phyloP scores from a whole-genome alignment of 495 filamentous ascomycete species.

The Penicillium robsamsonii region DNA sequence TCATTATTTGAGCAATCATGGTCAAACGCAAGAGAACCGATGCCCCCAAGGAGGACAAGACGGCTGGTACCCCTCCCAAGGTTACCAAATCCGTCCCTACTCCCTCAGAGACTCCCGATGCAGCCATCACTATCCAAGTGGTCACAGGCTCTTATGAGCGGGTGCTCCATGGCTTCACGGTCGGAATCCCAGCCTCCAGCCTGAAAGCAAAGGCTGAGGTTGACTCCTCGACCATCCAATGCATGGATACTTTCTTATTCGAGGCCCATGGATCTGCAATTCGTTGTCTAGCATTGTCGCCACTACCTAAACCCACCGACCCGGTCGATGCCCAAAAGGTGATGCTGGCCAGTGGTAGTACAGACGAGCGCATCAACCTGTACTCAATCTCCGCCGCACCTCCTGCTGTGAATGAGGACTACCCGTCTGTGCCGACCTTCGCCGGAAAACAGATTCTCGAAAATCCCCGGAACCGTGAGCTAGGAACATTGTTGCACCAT shows the following conservation, averaged over 20 bases:
- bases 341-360: constrained; percentile 82
- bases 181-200: constrained; percentile 52
- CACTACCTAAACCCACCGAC: constrained; percentile 56
- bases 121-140: constrained; percentile 70
- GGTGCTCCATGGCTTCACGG: constrained; percentile 87
- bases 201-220: constrained; percentile 24
- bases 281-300: constrained; percentile 84
- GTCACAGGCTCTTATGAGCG: constrained; percentile 94
- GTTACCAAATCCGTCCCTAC: constrained; percentile 33
- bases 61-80: constrained; percentile 32
- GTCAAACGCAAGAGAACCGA: constrained; percentile 72
- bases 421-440: constrained; percentile 55
- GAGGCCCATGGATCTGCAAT: constrained; percentile 88
- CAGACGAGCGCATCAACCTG: constrained; percentile 91
- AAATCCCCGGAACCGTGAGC: constrained; percentile 81
- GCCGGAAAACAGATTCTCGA: constrained; percentile 67
- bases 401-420: constrained; percentile 43
- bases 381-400: constrained; percentile 83
- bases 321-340: constrained; percentile 64
- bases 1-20: constrained; percentile 45
- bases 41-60: constrained; percentile 32
- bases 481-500: constrained; percentile 87
- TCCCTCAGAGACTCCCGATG: constrained; percentile 26
- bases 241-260: constrained; percentile 94
- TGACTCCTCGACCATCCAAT: constrained; percentile 52